phyloP scores from a whole-genome alignment of 495 filamentous ascomycete genomes.

The Penicillium turbatum region DNA sequence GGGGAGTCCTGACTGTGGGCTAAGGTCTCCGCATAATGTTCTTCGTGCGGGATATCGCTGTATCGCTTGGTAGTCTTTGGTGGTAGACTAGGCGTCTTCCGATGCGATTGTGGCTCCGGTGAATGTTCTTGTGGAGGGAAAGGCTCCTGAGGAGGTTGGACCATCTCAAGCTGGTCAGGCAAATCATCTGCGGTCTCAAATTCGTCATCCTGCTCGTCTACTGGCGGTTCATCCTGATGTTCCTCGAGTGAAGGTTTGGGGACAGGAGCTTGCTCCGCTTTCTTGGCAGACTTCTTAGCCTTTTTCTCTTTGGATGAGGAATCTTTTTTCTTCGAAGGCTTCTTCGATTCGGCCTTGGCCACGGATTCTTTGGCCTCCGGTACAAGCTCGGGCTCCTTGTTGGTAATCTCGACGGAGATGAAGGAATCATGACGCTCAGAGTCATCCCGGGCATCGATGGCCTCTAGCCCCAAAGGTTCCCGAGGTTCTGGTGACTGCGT shows the following conservation, averaged over 20 bases:
- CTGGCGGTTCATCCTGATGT: background rate
- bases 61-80: slow-evolving; percentile 43
- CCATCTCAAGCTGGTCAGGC: slow-evolving; percentile 26
- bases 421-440: slow-evolving; percentile 36
- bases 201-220: slow-evolving; percentile 17
- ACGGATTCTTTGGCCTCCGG: slow-evolving; percentile 31
- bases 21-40: slow-evolving; percentile 35
- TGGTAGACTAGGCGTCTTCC: slow-evolving; percentile 32
- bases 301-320: slow-evolving; percentile 41
- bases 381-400: slow-evolving; percentile 17
- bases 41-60: slow-evolving; percentile 43
- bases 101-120: slow-evolving; percentile 11
- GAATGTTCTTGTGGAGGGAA: slow-evolving; percentile 6
- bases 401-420: slow-evolving; percentile 33
- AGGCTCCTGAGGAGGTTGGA: slow-evolving; percentile 19
- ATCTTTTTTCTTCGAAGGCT: slow-evolving; percentile 36
- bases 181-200: slow-evolving; percentile 20
- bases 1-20: slow-evolving; percentile 22
- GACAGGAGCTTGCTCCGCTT: slow-evolving; percentile 11
- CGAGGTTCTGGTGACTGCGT: slow-evolving; percentile 24
- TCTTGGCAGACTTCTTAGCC: slow-evolving; percentile 45
- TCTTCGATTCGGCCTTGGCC: slow-evolving; percentile 28
- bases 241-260: slow-evolving; percentile 10
- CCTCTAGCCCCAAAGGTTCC: slow-evolving; percentile 12
- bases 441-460: slow-evolving; percentile 37